These are phyloP conservation scores for Neurospora sp. DNA, from an alignment of 495 filamentous ascomycete genomes.

Conservation along the genomic window DNA sequence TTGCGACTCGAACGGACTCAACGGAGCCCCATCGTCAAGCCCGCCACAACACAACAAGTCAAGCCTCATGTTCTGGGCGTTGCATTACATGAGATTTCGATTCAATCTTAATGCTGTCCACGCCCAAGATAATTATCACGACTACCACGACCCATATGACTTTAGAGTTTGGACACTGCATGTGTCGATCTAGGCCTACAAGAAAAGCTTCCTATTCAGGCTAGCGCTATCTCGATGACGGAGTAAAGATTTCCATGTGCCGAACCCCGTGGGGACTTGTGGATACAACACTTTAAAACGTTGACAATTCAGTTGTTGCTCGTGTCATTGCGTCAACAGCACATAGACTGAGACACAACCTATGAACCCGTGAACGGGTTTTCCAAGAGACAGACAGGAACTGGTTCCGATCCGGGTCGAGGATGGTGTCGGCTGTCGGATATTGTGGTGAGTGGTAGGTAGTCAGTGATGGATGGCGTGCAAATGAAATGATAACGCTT, in stretches of 20 bases:
- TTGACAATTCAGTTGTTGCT: neutral
- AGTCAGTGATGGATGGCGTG: neutral
- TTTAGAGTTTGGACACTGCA: neutral
- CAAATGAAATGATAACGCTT: neutral
- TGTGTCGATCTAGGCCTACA: neutral
- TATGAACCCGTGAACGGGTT: neutral
- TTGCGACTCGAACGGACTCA: neutral
- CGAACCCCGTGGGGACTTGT: neutral
- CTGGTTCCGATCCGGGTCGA: neutral
- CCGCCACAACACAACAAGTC: neutral
- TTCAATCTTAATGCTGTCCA: neutral
- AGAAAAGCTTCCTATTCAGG: neutral
- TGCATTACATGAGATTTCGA: neutral
- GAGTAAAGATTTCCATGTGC: neutral
- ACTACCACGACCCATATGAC: neutral
- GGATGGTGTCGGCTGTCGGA: neutral
- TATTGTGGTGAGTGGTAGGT: neutral
- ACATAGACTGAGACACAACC: neutral
- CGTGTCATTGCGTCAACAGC: neutral
- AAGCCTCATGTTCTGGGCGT: neutral
- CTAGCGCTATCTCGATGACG: neutral
- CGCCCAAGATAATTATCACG: neutral
- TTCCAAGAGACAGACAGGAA: neutral
- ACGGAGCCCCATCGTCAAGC: neutral
- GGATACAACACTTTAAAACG: neutral